Base-by-base conservation (phyloP, 805 yeast genomes). In the Candida silvatica region DNA sequence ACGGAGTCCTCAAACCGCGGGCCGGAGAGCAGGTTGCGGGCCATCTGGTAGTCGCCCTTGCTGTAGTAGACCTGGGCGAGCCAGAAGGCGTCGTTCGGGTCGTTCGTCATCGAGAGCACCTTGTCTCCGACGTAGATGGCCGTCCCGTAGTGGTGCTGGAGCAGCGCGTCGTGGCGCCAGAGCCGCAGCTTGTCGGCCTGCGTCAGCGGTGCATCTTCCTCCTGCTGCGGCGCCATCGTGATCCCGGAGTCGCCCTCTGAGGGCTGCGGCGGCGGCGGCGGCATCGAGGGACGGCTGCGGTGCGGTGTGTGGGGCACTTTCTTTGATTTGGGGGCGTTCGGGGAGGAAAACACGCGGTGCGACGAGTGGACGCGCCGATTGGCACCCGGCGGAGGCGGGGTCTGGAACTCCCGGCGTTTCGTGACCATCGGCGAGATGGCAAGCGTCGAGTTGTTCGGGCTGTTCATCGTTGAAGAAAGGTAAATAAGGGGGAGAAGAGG, bases 11-110 rank as follows among this genome's bases (percentile, higher is more conserved):
- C 72, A 44, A 69, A 74, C 36, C 69, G 74, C 23, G 68, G 64
- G 11, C 74, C 68, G 14, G 74, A 58, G 16, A 90, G 64, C 28
- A 88, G 57, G 42, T 77, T 78, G 35, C 86, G 71, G 2, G 94
- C 96, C 23, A 96, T 66, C 27, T 79, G 69, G 56, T 75, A 87
- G 50, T 82, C 74, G 8, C 90, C 90, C 37, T 74, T 75, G 37
- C 77, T 65, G 55, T 76, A 85, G 54, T 81, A 77, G 4, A 83
- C 94, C 60, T 90, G 96, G 0, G 95, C 96, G 20, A 90, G 66
- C 96, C 97, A 88, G 56, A 86, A 90, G 8, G 96, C 96, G 54
- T 90, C 97, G 49, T 80, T 84, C 11, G 95, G 82, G 51, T 88
- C 96, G 39, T 70, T 69, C 0, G 97, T 87, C 40, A 92, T 61